Evolutionary conservation across 495 filamentous ascomycete species (phyloP), one percentile per base, ranked within the genome.

Genomic region (Chaetomium tenue): DNA sequence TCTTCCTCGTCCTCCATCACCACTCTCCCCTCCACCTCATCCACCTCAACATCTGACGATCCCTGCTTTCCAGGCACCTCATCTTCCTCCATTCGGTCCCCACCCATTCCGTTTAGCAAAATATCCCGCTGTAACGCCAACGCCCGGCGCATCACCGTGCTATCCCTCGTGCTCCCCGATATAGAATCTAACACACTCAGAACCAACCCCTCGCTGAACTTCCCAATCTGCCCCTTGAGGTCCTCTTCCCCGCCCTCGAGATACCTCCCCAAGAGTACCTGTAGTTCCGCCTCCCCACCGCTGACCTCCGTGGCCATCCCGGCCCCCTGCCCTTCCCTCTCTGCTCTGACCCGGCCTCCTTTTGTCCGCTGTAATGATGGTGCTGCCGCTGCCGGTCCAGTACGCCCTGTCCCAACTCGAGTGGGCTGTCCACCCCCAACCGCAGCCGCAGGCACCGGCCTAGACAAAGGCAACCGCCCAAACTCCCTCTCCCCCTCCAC

Each of bases 131-230:
- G 73, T 8, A 82, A 63, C 63, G 69, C 68, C 48, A 80, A 20
- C 22, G 71, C 71, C 44, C 76, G 65, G 12, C 78, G 63, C 33
- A 79, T 67, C 20, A 77, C 61, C 58, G 63, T 63, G 12, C 69
- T 67, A 55, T 81, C 76, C n/a, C 66, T 66, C 15, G 76, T 70
- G 5, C 57, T 63, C 33, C 68, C 71, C 46, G 71, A 69, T 50
- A 80, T 73, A 47, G 75, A 70, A 20, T 72, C 71, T 23, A 82
- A 47, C 16, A 58, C 62, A 18, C 23, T 64, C 65, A 78, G 57
- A 46, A 76, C 59, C 22, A 39, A 30, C 48, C 52, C 64, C 63
- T 74, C 71, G 50, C 69, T 70, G 68, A 64, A 74, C 63, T 54
- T 65, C 28, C 25, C 37, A 18, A 79, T 55, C 56, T 73, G 70